Evolutionary conservation across 2,329 filamentous ascomycete genomes (phyloP), one percentile per base, ranked within the genome.

Genomic region (Talaromyces funiculosus): DNA sequence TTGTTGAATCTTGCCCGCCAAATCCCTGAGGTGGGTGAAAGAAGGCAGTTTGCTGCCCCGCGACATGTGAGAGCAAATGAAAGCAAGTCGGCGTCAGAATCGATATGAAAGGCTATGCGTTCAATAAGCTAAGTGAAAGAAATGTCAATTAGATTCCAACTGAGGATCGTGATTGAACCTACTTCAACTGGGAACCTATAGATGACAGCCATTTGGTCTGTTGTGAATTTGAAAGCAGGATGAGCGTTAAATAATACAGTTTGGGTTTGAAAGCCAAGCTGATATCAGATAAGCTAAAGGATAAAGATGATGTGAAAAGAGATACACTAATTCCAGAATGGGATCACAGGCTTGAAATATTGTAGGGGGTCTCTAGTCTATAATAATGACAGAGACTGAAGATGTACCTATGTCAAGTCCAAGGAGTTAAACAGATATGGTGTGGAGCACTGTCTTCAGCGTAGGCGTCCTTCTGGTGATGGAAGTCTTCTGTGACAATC

Each of bases 1-100:
- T 67, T 64, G 7, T 64, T 53, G 60, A 77, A 78, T 3, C 71
- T 65, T 33, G 51, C 31, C 20, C 70, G 64, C 75, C 75, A 78
- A 26, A 77, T 63, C 0, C 65, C 64, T 0, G 74, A 73, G 2
- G 69, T 57, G 1, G 65, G 45, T 1, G 68, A 67, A 7, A 72
- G 59, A 16, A 75, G 65, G 12, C 65, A 62, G 0, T 55, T 49
- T 5, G 66, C 65, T 8, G 75, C 59, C 6, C 59, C 65, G 7
- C 61, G 64, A 61, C 72, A 72, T 24, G 69, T 65, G 10, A 61
- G 62, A 20, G 67, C 64, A 37, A 78, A 64, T 18, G 65, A 69
- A 3, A 65, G 37, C 2, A 77, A 31, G 56, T 77, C 76, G 2
- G 35, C 38, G 49, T 78, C 73, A 1, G 24, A 62, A 14, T 65